Evolutionary conservation across 345 rosid species (phyloP).

Genomic region (Erysimum cheiranthoides): DNA sequence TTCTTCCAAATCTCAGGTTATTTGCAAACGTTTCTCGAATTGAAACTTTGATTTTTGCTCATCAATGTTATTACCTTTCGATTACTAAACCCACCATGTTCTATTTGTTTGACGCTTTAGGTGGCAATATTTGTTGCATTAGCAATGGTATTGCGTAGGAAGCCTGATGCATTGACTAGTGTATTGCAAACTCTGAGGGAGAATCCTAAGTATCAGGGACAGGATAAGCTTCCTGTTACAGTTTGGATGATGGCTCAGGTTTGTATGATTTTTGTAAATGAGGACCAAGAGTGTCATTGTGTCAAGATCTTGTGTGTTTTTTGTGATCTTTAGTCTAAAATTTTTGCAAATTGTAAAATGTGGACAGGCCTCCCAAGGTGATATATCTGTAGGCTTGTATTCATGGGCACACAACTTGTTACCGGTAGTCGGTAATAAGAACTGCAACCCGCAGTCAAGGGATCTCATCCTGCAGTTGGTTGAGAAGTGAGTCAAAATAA

Average conservation of each 20-base stretch:
- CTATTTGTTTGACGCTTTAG: conserved; percentile 43
- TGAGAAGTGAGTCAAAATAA: conserved; percentile 47
- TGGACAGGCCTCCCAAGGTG: conserved; percentile 69
- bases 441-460: conserved; percentile 74
- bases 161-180: conserved; percentile 70
- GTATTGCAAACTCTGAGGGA: conserved; percentile 65
- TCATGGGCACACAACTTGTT: conserved; percentile 70
- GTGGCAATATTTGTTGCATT: conserved; percentile 78
- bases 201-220: conserved; percentile 72
- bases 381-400: conserved; percentile 67
- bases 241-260: conserved; percentile 86
- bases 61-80: background rate
- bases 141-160: conserved; percentile 75
- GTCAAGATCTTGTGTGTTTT: background rate
- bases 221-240: conserved; percentile 72
- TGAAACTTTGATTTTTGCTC: background rate
- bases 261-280: conserved; percentile 1
- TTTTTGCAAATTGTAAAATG: conserved; percentile 9
- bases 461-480: conserved; percentile 71
- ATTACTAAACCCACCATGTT: background rate
- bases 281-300: background rate
- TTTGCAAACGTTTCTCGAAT: background rate
- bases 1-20: conserved; percentile 71
- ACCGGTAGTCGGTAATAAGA: conserved; percentile 55
- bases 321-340: conserved; percentile 20